A percentile compares a stretch with the other conserved stretches of the same genome.
Evolutionary conservation across 257 asterid genomes (phyloP).

Genomic region (Prunella vulgaris): DNA sequence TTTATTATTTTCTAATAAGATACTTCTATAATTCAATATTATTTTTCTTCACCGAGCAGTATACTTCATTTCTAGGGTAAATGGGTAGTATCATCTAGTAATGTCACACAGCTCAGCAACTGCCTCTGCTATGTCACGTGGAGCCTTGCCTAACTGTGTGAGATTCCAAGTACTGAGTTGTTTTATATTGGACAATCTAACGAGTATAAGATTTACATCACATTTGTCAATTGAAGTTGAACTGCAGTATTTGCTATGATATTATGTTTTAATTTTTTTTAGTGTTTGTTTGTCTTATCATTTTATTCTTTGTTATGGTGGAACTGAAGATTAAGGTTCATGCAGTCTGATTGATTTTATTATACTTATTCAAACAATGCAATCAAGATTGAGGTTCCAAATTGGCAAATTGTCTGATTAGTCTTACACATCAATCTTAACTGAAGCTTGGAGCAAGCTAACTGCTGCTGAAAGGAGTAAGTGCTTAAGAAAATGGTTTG

Average conservation of each 20-base stretch:
- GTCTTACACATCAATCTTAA: constrained; percentile 12
- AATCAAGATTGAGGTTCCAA: not conserved
- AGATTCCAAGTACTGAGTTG: not conserved
- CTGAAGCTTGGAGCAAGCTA: constrained; percentile 92
- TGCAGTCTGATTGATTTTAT: not conserved
- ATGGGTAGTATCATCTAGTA: not conserved
- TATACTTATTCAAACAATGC: not conserved
- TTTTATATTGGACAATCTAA: not conserved
- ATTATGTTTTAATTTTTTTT: not conserved
- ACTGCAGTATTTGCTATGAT: constrained; percentile 1
- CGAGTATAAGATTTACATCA: not conserved
- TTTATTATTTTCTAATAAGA: not conserved
- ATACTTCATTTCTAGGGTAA: not conserved
- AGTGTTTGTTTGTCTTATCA: not conserved
- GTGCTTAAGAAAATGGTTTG: constrained; percentile 80
- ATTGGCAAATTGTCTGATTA: constrained; percentile 19
- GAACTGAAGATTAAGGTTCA: constrained; percentile 1
- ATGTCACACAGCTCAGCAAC: not conserved
- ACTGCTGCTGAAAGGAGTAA: constrained; percentile 95
- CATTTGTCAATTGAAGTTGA: constrained; percentile 6
- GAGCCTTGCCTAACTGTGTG: not conserved
- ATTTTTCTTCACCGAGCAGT: not conserved
- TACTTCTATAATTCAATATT: not conserved
- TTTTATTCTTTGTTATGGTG: not conserved
- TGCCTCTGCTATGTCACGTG: constrained; percentile 4